Conservation (phyloP, 768 basidiomycete species). For the Trametes punicea region DNA sequence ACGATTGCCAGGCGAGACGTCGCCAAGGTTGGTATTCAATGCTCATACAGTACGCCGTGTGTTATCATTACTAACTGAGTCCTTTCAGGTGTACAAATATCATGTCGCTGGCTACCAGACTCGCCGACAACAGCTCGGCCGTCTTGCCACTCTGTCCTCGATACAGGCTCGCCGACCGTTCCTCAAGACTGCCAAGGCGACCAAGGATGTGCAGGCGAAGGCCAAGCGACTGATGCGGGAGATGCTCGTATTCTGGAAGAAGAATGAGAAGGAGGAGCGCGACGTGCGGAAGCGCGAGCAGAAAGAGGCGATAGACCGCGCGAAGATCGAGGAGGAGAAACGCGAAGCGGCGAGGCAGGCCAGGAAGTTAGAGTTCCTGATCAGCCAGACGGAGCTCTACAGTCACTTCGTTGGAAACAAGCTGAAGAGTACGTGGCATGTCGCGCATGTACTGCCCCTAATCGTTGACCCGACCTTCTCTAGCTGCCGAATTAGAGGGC, state of each 20-base stretch:
- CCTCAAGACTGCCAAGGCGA: conserved; percentile 68
- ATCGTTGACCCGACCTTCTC: neutral
- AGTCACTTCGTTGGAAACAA: conserved; percentile 99
- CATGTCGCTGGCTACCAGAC: conserved; percentile 64
- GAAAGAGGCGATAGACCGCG: conserved; percentile 86
- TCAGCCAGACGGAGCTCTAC: conserved; percentile 97
- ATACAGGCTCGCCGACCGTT: conserved; percentile 78
- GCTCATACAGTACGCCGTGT: neutral
- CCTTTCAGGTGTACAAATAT: conserved; percentile 72
- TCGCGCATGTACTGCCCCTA: conserved; percentile 11
- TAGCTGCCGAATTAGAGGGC: conserved; percentile 78
- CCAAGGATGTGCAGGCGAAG: conserved; percentile 81
- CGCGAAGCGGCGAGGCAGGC: conserved; percentile 92
- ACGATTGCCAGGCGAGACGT: conserved; percentile 84
- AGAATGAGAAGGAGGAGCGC: conserved; percentile 95
- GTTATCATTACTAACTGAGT: neutral
- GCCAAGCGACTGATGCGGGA: conserved; percentile 89
- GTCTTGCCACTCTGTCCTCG: conserved; percentile 70
- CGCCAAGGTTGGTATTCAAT: conserved; percentile 58
- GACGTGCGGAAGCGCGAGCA: conserved; percentile 92
- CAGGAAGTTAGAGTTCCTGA: conserved; percentile 95
- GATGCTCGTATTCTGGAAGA: conserved; percentile 97
- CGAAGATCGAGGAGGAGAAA: conserved; percentile 88
- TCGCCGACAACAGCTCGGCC: conserved; percentile 66
- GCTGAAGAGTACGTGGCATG: conserved; percentile 69